Evolutionary conservation across 139 green algal genomes (phyloP), one percentile per base, ranked within the genome.

Genomic region (Chlorella vulgaris): DNA sequence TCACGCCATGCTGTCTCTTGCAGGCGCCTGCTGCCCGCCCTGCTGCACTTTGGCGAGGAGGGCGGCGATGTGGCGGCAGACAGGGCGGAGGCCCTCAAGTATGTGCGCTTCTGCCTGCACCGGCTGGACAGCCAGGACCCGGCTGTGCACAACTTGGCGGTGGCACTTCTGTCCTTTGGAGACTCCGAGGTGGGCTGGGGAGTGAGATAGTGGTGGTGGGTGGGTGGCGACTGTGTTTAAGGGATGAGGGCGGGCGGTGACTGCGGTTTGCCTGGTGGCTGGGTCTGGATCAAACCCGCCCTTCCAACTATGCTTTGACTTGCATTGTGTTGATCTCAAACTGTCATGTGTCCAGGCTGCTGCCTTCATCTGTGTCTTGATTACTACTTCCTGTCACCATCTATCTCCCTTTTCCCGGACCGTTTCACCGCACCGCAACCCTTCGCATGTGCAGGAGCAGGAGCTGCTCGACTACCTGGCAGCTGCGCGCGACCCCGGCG

Each of bases 21-120:
- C 53, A 89, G 89, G 31, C 86, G 88, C 31, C 85, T 98, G 40
- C 88, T 98, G 47, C 94, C 95, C 0, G 95, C 95, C 4, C 83
- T 98, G 78, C 84, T 97, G 51, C 88, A 89, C 10, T 93, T 90
- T 76, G 91, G 86, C 24, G 91, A 95, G 74, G 61, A 69, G 4
- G 76, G 67, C 8, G 85, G 84, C 7, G 35, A 76, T 0, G 81
- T 60, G 18, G 81, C 81, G 42, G 50, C 26, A 15, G 53, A 62
- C 8, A 74, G 75, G 1, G 42, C 58, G 22, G 80, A 96, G 33
- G 92, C 92, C 21, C 78, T 98, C 35, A 86, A 91, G 42, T 99
- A 96, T 82, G 77, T 98, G 21, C 84, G 93, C 71, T 93, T 86
- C 61, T 94, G 90, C 28, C 78, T 97, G 10, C 78, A 88, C 2